Percentiles rank a stretch among this genome's conserved stretches.
Evolutionary conservation across 176 grass and related monocot genomes (phyloP).

Genomic region (Phoenix dactylifera): DNA sequence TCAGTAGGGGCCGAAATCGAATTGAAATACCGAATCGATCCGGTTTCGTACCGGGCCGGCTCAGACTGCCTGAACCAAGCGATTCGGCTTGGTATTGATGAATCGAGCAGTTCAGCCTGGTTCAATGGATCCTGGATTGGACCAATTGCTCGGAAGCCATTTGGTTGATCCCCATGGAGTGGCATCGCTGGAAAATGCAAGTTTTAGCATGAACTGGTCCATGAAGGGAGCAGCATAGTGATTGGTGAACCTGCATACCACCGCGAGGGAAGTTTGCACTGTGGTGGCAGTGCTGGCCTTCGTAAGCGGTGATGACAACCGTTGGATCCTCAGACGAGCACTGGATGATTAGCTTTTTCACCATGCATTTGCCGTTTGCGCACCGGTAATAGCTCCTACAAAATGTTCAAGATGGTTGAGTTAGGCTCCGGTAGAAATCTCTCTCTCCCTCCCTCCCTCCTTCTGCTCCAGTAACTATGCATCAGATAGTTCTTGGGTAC

Average conservation of each 20-base stretch:
- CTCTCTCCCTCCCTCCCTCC: no score
- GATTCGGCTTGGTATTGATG: no score
- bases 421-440: no score
- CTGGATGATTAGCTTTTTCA: constrained; percentile 93
- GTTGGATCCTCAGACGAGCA: constrained; percentile 58
- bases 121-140: background rate
- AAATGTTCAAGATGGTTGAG: background rate
- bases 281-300: constrained; percentile 86
- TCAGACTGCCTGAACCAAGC: no score
- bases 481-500: no score
- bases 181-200: background rate
- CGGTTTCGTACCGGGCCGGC: no score
- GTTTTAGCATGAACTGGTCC: constrained; percentile 11
- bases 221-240: constrained; percentile 28
- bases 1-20: no score
- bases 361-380: constrained; percentile 71
- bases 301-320: constrained; percentile 88
- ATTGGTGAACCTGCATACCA: constrained; percentile 17
- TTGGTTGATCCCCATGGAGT: constrained; percentile 14
- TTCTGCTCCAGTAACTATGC: no score
- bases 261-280: background rate
- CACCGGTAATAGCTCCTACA: constrained; percentile 87
- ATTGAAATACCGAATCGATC: no score
- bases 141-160: constrained; percentile 1
- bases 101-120: no score